Conservation (phyloP, 148 eudicot genomes). For the Spergularia marina region DNA sequence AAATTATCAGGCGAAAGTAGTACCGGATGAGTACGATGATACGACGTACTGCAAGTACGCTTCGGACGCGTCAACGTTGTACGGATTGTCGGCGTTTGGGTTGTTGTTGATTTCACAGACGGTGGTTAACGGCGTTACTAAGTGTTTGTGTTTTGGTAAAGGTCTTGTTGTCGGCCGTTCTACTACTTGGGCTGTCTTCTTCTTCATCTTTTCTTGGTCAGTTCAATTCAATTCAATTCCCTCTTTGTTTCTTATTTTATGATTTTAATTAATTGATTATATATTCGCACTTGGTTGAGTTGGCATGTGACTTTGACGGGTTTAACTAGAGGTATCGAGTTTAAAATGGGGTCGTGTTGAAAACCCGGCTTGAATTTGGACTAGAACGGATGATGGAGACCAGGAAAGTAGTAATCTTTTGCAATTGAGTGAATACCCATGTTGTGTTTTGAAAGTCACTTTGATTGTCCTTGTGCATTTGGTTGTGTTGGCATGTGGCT, state of each 20-base stretch:
- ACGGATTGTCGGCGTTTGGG: conserved; percentile 83
- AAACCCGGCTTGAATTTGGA: no score
- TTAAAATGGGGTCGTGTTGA: no score
- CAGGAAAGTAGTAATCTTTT: no score
- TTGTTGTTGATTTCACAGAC: conserved; percentile 68
- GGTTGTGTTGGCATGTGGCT: no score
- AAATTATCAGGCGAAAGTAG: conserved; percentile 48
- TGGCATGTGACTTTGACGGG: no score
- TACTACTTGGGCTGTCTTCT: conserved; percentile 55
- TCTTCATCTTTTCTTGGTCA: conserved; percentile 86
- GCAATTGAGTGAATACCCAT: no score
- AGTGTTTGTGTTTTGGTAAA: conserved; percentile 82
- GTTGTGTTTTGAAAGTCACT: no score
- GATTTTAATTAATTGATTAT: background rate
- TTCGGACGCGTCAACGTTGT: conserved; percentile 84
- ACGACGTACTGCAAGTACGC: conserved; percentile 63
- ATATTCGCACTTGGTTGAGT: no score
- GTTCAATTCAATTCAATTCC: background rate
- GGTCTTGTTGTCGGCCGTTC: conserved; percentile 64
- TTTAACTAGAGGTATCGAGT: background rate
- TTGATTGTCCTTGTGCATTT: no score
- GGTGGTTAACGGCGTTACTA: conserved; percentile 75
- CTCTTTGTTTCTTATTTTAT: background rate
- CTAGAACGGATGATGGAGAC: no score
- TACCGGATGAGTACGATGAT: conserved; percentile 87